A percentile compares a stretch with the other conserved stretches of the same genome.
These are phyloP conservation scores for Curvularia spicifera DNA, from an alignment of 2,329 filamentous ascomycete genomes.

Conservation along the genomic window DNA sequence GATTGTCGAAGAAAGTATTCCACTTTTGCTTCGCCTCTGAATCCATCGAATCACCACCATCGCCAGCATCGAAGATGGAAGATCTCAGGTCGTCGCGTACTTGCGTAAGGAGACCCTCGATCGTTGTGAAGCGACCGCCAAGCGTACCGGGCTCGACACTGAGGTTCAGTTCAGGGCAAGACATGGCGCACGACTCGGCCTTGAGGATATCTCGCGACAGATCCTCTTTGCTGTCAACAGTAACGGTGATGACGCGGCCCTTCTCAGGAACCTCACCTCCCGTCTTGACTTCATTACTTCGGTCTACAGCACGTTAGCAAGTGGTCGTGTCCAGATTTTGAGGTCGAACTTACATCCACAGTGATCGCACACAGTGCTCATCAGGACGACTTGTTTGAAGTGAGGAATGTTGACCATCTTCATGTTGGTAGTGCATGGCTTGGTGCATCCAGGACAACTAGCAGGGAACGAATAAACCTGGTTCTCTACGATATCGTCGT, in stretches of 20 bases:
- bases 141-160: slow-evolving; percentile 92
- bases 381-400: slow-evolving; percentile 96
- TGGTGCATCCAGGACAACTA: slow-evolving; percentile 88
- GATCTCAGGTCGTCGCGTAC: slow-evolving; percentile 86
- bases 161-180: slow-evolving; percentile 85
- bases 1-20: slow-evolving; percentile 78
- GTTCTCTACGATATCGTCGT: slow-evolving; percentile 84
- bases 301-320: slow-evolving; percentile 56
- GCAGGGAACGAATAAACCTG: slow-evolving; percentile 93
- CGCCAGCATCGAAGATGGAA: slow-evolving; percentile 82
- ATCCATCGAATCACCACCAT: slow-evolving; percentile 81
- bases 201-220: slow-evolving; percentile 94
- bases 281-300: slow-evolving; percentile 96
- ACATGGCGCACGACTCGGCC: slow-evolving; percentile 86
- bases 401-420: slow-evolving; percentile 98
- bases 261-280: slow-evolving; percentile 88
- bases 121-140: slow-evolving; percentile 93
- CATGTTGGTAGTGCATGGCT: slow-evolving; percentile 89
- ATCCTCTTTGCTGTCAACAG: slow-evolving; percentile 72
- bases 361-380: slow-evolving; percentile 89
- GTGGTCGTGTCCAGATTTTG: not conserved
- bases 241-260: slow-evolving; percentile 81
- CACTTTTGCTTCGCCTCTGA: slow-evolving; percentile 72
- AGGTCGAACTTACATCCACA: slow-evolving; percentile 68
- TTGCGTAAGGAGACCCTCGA: slow-evolving; percentile 91